A percentile compares a stretch with the other conserved stretches of the same genome.
Conservation (phyloP, 495 filamentous ascomycete genomes). For the Mycothermus thermophilus region DNA sequence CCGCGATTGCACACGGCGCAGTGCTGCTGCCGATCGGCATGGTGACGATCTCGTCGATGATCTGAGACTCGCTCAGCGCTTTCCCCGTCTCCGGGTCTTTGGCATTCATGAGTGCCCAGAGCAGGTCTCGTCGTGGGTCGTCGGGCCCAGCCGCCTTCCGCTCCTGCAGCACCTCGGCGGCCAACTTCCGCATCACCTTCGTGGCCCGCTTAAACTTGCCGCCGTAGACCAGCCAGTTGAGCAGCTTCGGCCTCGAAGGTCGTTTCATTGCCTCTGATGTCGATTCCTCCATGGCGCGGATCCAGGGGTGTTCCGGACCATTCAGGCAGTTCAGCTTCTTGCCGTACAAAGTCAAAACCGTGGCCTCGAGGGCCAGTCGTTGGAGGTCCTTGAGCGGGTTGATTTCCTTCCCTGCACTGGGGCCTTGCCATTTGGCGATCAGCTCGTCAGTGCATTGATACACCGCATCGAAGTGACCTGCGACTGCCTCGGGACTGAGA, state of each 20-base stretch:
- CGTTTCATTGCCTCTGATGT: slow-evolving; percentile 45
- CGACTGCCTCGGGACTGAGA: slow-evolving; percentile 48
- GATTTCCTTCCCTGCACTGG: slow-evolving; percentile 39
- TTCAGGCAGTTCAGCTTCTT: slow-evolving; percentile 55
- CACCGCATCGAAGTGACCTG: slow-evolving; percentile 51
- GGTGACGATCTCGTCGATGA: slow-evolving; percentile 56
- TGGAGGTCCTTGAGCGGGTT: slow-evolving; percentile 52
- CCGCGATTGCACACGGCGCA: slow-evolving; percentile 36
- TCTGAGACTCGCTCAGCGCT: slow-evolving; percentile 41
- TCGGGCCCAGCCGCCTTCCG: slow-evolving; percentile 44
- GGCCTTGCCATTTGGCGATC: slow-evolving; percentile 51
- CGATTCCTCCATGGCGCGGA: slow-evolving; percentile 51
- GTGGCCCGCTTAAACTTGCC: slow-evolving; percentile 44
- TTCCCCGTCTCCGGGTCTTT: slow-evolving; percentile 52
- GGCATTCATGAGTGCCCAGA: slow-evolving; percentile 51
- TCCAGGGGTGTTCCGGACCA: slow-evolving; percentile 45
- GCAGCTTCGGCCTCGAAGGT: slow-evolving; percentile 37
- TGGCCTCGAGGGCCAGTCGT: slow-evolving; percentile 54
- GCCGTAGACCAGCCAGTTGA: slow-evolving; percentile 40
- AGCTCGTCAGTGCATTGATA: slow-evolving; percentile 51
- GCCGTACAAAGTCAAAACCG: slow-evolving; percentile 47
- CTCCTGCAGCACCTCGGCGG: slow-evolving; percentile 43
- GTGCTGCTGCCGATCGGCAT: slow-evolving; percentile 36
- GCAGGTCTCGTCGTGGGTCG: slow-evolving; percentile 53
- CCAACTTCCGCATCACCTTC: slow-evolving; percentile 35